Evolutionary conservation across 2,329 filamentous ascomycete species (phyloP).

Genomic region (Blumeria hordei): DNA sequence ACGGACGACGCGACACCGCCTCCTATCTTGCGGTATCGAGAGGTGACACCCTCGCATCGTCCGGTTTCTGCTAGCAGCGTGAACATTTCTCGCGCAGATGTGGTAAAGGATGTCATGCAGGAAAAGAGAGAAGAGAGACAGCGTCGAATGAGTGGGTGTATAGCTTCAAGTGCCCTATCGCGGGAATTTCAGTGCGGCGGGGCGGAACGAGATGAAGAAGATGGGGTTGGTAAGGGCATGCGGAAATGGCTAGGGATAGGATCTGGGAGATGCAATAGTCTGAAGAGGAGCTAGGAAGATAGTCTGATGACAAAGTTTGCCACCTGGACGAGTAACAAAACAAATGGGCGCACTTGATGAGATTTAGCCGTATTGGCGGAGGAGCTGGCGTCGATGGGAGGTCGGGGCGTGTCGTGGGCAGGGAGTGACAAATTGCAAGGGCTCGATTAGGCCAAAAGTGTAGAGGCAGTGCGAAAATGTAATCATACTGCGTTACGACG

Average conservation of each 20-base stretch:
- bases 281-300: background rate
- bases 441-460: too few relatives aligned
- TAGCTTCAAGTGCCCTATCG: background rate
- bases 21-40: conserved; percentile 1
- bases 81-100: background rate
- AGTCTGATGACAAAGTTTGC: too few relatives aligned
- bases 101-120: background rate
- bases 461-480: too few relatives aligned
- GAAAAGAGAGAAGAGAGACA: conserved; percentile 1
- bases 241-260: conserved; percentile 2
- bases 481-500: too few relatives aligned
- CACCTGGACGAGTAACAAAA: too few relatives aligned
- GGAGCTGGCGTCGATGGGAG: too few relatives aligned
- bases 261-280: background rate
- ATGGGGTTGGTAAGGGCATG: background rate
- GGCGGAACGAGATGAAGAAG: background rate
- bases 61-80: background rate
- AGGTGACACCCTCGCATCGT: background rate
- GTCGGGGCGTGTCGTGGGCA: too few relatives aligned
- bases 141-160: background rate
- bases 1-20: conserved; percentile 1
- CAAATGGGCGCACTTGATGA: too few relatives aligned
- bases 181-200: background rate
- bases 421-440: too few relatives aligned
- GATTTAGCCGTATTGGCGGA: too few relatives aligned